A percentile compares a stretch with the other conserved stretches of the same genome.
These are phyloP conservation scores for Vigna unguiculata DNA, from an alignment of 306 rosid genomes.

Conservation along the genomic window DNA sequence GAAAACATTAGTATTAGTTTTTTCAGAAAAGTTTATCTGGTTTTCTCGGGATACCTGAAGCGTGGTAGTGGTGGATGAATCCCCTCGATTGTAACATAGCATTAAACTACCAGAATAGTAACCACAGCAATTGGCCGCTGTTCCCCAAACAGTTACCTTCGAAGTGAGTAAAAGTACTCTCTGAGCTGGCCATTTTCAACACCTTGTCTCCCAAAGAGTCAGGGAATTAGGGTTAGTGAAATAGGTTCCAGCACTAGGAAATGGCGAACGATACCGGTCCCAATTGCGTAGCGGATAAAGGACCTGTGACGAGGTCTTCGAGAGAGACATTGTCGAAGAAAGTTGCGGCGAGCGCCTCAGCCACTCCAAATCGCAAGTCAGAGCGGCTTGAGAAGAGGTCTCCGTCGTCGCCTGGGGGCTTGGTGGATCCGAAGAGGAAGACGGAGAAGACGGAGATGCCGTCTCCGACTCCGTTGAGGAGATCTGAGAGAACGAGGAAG, in stretches of 20 bases:
- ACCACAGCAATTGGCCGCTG: no score
- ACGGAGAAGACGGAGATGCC: no score
- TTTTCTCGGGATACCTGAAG: not conserved
- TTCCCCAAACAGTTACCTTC: no score
- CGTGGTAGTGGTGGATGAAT: not conserved
- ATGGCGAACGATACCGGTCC: not conserved
- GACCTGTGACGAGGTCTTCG: constrained; percentile 47
- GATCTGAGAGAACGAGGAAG: constrained; percentile 64
- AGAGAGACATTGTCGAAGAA: constrained; percentile 41
- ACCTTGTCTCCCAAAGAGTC: not conserved
- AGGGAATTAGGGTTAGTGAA: constrained; percentile 29
- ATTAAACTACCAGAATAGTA: no score
- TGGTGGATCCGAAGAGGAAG: constrained; percentile 52
- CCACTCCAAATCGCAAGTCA: constrained; percentile 17
- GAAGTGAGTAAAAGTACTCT: no score
- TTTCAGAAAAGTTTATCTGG: not conserved
- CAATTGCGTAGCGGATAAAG: not conserved
- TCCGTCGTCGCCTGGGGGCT: constrained; percentile 34
- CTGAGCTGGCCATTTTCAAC: not conserved
- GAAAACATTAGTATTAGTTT: not conserved
- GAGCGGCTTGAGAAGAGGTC: constrained; percentile 49
- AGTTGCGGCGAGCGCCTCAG: not conserved
- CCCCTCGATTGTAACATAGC: not conserved
- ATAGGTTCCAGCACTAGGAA: not conserved
- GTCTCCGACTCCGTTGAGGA: constrained; percentile 66